A percentile compares a stretch with the other conserved stretches of the same genome.
phyloP scores from a whole-genome alignment of 805 yeast species.

The Vanderwaltozyma polyspora region DNA sequence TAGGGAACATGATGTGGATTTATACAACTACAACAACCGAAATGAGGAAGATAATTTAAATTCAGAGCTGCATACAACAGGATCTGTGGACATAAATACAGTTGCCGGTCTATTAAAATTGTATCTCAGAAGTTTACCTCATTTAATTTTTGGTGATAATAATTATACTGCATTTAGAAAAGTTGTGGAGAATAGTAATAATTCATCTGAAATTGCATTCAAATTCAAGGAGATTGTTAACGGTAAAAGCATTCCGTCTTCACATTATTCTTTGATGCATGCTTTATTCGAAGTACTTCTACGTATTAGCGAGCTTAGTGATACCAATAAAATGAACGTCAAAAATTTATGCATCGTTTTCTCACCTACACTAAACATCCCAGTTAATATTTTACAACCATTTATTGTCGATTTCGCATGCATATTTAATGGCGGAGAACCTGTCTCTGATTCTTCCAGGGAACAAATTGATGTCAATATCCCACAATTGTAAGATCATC shows the following conservation, averaged over 20 bases:
- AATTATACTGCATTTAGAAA: constrained; percentile 30
- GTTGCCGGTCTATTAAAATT: constrained; percentile 78
- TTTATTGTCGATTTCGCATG: constrained; percentile 52
- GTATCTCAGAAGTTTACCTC: constrained; percentile 68
- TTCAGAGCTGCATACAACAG: not conserved
- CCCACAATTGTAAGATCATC: constrained; percentile 32
- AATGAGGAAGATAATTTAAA: not conserved
- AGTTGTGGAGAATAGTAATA: constrained; percentile 24
- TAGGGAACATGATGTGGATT: constrained; percentile 53
- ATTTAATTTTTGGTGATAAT: constrained; percentile 52
- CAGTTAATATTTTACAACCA: constrained; percentile 47
- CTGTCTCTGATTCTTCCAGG: constrained; percentile 31
- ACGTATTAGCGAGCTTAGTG: constrained; percentile 49
- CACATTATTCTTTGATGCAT: constrained; percentile 48
- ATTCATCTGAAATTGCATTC: constrained; percentile 20
- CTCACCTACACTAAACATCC: constrained; percentile 66
- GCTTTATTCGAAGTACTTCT: constrained; percentile 58
- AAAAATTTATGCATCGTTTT: constrained; percentile 72
- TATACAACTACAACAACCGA: constrained; percentile 31
- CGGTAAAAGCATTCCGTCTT: constrained; percentile 33
- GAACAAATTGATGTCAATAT: constrained; percentile 43
- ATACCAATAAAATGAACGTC: constrained; percentile 71
- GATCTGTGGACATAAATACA: constrained; percentile 59
- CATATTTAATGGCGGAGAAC: constrained; percentile 44
- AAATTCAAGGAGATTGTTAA: constrained; percentile 28